Base-by-base conservation (phyloP, 192 early-diverging fungal genomes). In the Gigaspora rosea region DNA sequence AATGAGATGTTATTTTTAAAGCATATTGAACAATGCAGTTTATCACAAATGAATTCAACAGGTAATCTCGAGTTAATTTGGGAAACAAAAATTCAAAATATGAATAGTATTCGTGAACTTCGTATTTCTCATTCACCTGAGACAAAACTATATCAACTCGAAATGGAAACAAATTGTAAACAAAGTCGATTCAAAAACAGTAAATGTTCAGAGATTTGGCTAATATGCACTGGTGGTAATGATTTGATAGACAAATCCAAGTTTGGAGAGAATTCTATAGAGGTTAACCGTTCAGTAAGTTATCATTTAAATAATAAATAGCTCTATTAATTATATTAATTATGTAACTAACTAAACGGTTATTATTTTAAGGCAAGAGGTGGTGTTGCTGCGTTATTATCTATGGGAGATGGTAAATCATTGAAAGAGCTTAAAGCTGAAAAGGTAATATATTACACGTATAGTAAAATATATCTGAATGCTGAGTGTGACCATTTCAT, bases 1-100 rank as follows among this genome's bases (percentile, higher is more conserved):
- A 16, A 27, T 7, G 49, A 71, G 22, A 71, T 54, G 49, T 32
- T 71, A 27, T 71, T 71, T 71, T 71, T 71, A 54, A 71, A 48
- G 12, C 27, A 71, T 35, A 56, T 71, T 51, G 48, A 71, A 46
- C n/a, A 33, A 16, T 66, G 64, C 18, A 48, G 41, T 11, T 41
- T 41, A 41, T 41, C 7, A 6, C 41, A 41, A 41, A 41, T 41
- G 41, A 41, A 41, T 41, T 0, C 7, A 41, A 41, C 7, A 41
- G 41, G 41, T 41, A 41, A 41, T 41, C 3, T 41, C 3, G 20
- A 54, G 22, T 16, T 36, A 48, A 54, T 71, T 20, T 56, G 69
- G 69, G 16, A 71, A 36, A 3, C 69, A 7, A 32, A 54, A 52
- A 71, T 71, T 54, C 12, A 56, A 18, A 54, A 71, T 54, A 54